phyloP scores from a whole-genome alignment of 805 yeast genomes.

The Suhomyces prunicola region DNA sequence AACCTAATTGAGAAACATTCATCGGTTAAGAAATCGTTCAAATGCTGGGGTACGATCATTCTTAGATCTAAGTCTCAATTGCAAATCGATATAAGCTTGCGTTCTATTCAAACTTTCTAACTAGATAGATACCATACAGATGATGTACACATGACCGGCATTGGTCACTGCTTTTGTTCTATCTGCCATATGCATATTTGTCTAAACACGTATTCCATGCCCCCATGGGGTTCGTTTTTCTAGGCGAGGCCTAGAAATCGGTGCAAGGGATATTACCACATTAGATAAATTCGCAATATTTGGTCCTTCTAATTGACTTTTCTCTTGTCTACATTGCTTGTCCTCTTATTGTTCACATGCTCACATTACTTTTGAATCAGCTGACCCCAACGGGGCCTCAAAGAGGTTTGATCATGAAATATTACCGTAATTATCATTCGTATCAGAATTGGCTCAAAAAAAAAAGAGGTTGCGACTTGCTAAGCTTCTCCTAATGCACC shows the following conservation, averaged over 20 bases:
- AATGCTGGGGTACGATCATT: not conserved
- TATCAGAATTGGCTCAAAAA: not conserved
- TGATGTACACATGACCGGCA: not conserved
- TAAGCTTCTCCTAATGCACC: not conserved
- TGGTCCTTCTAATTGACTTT: not conserved
- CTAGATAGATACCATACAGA: not conserved
- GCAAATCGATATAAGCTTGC: not conserved
- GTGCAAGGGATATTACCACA: not conserved
- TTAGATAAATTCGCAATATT: not conserved
- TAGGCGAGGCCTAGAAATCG: not conserved
- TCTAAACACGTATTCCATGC: not conserved
- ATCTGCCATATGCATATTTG: not conserved
- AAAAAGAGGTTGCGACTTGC: not conserved
- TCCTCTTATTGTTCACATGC: not conserved
- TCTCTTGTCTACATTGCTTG: not conserved
- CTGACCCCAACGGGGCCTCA: not conserved
- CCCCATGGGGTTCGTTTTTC: not conserved
- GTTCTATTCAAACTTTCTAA: not conserved
- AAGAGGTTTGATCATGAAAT: not conserved
- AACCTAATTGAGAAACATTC: not conserved
- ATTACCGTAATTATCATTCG: not conserved
- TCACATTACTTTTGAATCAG: not conserved
- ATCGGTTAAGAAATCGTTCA: not conserved
- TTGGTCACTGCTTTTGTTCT: not conserved
- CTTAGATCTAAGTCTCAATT: not conserved